phyloP scores from a whole-genome alignment of 2,329 filamentous ascomycete genomes.

The Coniochaeta pulveracea region DNA sequence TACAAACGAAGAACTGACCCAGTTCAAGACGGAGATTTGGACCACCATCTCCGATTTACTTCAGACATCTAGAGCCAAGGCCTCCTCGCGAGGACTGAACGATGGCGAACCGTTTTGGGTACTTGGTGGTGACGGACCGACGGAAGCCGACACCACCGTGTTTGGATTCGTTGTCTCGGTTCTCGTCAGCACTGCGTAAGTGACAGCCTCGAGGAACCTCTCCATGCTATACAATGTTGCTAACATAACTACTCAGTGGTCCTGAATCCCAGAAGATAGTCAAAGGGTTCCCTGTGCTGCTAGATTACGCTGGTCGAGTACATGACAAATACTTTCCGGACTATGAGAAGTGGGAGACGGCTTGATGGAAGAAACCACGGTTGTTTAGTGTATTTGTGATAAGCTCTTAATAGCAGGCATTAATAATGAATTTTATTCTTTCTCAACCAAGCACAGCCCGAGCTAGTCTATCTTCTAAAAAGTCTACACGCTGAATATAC shows the following conservation, averaged over 20 bases:
- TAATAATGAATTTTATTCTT: too few relatives aligned
- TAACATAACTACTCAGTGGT: conserved; percentile 20
- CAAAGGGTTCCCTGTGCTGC: conserved; percentile 30
- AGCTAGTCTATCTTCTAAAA: too few relatives aligned
- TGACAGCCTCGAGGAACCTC: conserved; percentile 11
- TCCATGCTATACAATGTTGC: conserved; percentile 1
- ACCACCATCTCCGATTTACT: conserved; percentile 33
- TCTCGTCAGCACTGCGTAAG: conserved; percentile 42
- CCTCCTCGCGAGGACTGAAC: conserved; percentile 5
- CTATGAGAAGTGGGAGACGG: conserved; percentile 32
- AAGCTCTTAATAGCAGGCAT: too few relatives aligned
- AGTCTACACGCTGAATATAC: too few relatives aligned
- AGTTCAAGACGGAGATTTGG: conserved; percentile 40
- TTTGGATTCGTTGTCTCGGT: conserved; percentile 46
- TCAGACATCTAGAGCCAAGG: conserved; percentile 18
- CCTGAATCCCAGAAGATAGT: conserved; percentile 34
- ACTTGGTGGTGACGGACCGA: conserved; percentile 38
- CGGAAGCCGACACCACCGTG: conserved; percentile 43
- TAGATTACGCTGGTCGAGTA: conserved; percentile 46
- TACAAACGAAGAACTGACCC: conserved; percentile 33
- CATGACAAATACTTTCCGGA: conserved; percentile 46
- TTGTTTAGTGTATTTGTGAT: too few relatives aligned
- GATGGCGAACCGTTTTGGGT: conserved; percentile 39
- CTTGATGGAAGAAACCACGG: too few relatives aligned
- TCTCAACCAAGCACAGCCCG: too few relatives aligned